Conservation (phyloP, 164 flowering plant genomes). For the Sedum album region DNA sequence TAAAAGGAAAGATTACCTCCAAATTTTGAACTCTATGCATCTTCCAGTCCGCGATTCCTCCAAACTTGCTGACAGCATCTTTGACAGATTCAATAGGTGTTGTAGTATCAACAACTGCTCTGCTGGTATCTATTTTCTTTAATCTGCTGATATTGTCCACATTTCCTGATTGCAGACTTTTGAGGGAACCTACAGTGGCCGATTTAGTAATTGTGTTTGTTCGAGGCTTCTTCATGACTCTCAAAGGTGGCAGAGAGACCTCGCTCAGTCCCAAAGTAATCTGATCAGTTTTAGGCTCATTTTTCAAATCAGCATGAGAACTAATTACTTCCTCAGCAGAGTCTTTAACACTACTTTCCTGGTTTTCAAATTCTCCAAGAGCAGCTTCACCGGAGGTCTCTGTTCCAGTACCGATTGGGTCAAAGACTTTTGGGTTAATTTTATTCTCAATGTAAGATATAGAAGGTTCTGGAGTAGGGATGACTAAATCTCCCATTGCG, state of each 20-base stretch:
- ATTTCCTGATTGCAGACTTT: neutral
- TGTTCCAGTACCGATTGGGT: neutral
- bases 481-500: neutral
- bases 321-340: neutral
- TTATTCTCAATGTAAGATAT: neutral
- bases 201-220: neutral
- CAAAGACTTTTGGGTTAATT: neutral
- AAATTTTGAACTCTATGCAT: neutral
- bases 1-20: neutral
- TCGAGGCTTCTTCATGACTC: neutral
- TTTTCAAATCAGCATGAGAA: neutral
- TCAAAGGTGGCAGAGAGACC: neutral
- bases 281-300: neutral
- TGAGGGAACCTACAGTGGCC: neutral
- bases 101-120: slow-evolving; percentile 1
- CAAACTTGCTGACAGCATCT: slow-evolving; percentile 2
- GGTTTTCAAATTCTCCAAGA: neutral
- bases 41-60: slow-evolving; percentile 5
- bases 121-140: neutral
- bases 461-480: neutral
- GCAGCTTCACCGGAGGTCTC: neutral
- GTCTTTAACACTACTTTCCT: neutral
- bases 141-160: neutral
- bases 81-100: neutral
- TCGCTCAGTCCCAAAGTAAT: neutral